Conservation (phyloP, 345 rosid genomes). For the Combretum micranthum region DNA sequence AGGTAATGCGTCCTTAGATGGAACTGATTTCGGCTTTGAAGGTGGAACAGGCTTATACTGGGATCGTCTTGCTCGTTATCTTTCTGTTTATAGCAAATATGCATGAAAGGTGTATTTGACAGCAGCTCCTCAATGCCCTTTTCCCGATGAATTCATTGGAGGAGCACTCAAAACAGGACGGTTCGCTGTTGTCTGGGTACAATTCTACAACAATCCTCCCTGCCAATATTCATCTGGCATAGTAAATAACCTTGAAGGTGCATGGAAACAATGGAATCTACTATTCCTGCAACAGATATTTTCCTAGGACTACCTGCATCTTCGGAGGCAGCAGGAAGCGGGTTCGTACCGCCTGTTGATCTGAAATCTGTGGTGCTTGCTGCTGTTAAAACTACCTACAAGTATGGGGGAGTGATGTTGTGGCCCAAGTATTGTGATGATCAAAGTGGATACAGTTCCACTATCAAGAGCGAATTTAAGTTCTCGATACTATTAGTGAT, state of each 20-base stretch:
- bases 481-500: neutral
- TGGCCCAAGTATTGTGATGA: constrained; percentile 57
- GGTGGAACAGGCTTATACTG: constrained; percentile 28
- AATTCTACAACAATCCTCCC: constrained; percentile 56
- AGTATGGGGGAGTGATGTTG: constrained; percentile 63
- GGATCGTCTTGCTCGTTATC: constrained; percentile 36
- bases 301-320: constrained; percentile 61
- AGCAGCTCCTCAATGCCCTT: constrained; percentile 67
- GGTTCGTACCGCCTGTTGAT: constrained; percentile 37
- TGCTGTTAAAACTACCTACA: constrained; percentile 26
- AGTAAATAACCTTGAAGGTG: constrained; percentile 22
- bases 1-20: constrained; percentile 46
- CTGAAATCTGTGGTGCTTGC: constrained; percentile 37
- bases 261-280: constrained; percentile 53
- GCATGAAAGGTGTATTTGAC: constrained; percentile 47
- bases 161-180: constrained; percentile 37
- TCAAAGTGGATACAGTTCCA: constrained; percentile 37
- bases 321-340: constrained; percentile 42
- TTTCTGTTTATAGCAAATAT: constrained; percentile 19
- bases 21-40: constrained; percentile 52
- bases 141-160: constrained; percentile 41
- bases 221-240: constrained; percentile 38
- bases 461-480: constrained; percentile 37
- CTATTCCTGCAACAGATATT: constrained; percentile 22
- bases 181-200: constrained; percentile 54